These are phyloP conservation scores for Cichorium intybus DNA, from an alignment of 140 eudicot genomes.

Conservation along the genomic window DNA sequence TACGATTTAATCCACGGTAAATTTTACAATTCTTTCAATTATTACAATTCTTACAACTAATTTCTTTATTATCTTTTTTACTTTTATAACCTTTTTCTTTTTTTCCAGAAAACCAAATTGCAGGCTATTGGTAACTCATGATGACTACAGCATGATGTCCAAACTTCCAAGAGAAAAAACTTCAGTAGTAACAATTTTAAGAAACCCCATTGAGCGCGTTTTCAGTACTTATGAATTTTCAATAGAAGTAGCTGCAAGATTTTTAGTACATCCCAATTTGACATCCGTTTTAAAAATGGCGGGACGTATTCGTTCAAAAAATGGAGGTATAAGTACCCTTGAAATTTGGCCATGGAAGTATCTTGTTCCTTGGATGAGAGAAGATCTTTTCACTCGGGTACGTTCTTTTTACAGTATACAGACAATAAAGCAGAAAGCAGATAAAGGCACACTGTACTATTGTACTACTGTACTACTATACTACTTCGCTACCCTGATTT, in stretches of 20 bases:
- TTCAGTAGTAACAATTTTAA: conserved; percentile 83
- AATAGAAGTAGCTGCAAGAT: conserved; percentile 92
- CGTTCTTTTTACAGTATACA: conserved; percentile 3
- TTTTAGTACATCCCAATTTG: conserved; percentile 77
- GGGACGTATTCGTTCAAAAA: conserved; percentile 45
- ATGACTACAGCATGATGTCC: conserved; percentile 91
- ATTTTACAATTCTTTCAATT: background rate
- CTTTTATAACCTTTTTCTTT: conserved; percentile 7
- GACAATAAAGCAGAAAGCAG: background rate
- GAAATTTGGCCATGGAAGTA: conserved; percentile 99
- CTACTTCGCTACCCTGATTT: too few relatives aligned
- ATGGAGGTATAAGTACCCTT: conserved; percentile 56
- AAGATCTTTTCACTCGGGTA: conserved; percentile 93
- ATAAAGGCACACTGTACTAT: too few relatives aligned
- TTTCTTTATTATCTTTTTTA: background rate
- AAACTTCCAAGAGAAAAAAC: conserved; percentile 75
- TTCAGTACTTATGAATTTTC: conserved; percentile 93
- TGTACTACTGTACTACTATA: too few relatives aligned
- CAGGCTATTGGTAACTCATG: conserved; percentile 83
- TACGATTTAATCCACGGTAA: conserved; percentile 82
- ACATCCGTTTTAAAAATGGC: conserved; percentile 59
- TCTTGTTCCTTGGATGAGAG: conserved; percentile 99
- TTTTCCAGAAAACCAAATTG: conserved; percentile 74
- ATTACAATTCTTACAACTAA: background rate
- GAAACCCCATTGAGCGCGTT: conserved; percentile 88